phyloP scores from a whole-genome alignment of 164 flowering plant species.

The Warburgia ugandensis region DNA sequence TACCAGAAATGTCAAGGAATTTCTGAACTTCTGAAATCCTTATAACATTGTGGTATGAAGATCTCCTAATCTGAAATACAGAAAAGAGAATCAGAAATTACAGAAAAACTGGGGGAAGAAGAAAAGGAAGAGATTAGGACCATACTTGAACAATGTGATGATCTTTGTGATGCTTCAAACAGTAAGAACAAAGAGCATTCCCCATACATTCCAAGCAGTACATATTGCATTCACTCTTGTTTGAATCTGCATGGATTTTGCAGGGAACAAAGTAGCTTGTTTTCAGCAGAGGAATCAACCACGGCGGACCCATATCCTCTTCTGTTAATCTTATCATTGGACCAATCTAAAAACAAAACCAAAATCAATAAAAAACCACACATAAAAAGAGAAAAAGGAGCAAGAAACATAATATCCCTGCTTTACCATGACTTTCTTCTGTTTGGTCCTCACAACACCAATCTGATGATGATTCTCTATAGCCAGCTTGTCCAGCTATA shows the following conservation, averaged over 20 bases:
- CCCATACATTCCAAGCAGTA: conserved; percentile 63
- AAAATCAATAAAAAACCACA: not conserved
- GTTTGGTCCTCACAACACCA: conserved; percentile 19
- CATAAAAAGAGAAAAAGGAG: not conserved
- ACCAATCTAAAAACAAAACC: no score
- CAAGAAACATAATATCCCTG: not conserved
- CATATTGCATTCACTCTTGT: conserved; percentile 62
- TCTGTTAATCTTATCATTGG: conserved; percentile 24
- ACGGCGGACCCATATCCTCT: conserved; percentile 38
- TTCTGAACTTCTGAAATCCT: conserved; percentile 72
- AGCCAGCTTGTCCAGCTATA: conserved; percentile 24
- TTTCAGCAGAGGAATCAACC: conserved; percentile 52
- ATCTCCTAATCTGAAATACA: conserved; percentile 55
- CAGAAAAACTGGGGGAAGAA: no score
- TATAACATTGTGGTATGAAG: conserved; percentile 77
- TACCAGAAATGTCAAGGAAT: conserved; percentile 47
- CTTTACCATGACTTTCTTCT: conserved; percentile 26
- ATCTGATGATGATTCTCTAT: conserved; percentile 19
- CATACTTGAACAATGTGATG: conserved; percentile 68
- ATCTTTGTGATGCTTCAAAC: conserved; percentile 44
- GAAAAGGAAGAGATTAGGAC: not conserved
- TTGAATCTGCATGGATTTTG: conserved; percentile 36
- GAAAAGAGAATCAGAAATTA: not conserved
- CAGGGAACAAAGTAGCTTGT: conserved; percentile 49
- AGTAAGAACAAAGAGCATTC: conserved; percentile 52